Evolutionary conservation across 148 eudicot species (phyloP).

Genomic region (Heliamphora exappendiculata): DNA sequence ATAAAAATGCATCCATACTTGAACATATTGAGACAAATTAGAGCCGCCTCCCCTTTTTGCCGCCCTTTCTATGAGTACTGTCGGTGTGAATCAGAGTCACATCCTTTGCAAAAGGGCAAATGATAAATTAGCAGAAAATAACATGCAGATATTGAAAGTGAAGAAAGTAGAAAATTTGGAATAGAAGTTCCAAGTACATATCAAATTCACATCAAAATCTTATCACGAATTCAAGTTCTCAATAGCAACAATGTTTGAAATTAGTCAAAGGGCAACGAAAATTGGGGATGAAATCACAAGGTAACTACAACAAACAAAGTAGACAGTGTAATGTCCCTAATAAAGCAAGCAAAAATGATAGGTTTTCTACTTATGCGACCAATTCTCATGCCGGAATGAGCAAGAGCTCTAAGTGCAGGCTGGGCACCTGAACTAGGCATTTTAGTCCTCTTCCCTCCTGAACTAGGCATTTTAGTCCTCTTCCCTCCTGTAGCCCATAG

Average conservation of each 20-base stretch:
- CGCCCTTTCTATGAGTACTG: constrained; percentile 90
- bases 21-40: constrained; percentile 16
- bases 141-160: no score
- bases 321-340: no score
- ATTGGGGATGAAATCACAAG: no score
- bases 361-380: constrained; percentile 73
- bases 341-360: no score
- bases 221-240: no score
- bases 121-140: background rate
- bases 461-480: constrained; percentile 84
- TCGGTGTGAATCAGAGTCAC: constrained; percentile 87
- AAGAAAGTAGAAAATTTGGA: background rate
- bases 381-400: constrained; percentile 82
- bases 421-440: constrained; percentile 94
- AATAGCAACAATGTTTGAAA: no score
- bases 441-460: no score
- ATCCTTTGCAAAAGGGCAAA: constrained; percentile 44
- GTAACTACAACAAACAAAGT: no score
- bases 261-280: no score
- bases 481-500: constrained; percentile 86
- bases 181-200: background rate
- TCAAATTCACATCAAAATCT: no score
- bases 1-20: background rate
- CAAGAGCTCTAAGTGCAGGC: constrained; percentile 79
- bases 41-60: constrained; percentile 89